These are phyloP conservation scores for Fusarium xyrophilum DNA, from an alignment of 2,329 filamentous ascomycete genomes.

Conservation along the genomic window DNA sequence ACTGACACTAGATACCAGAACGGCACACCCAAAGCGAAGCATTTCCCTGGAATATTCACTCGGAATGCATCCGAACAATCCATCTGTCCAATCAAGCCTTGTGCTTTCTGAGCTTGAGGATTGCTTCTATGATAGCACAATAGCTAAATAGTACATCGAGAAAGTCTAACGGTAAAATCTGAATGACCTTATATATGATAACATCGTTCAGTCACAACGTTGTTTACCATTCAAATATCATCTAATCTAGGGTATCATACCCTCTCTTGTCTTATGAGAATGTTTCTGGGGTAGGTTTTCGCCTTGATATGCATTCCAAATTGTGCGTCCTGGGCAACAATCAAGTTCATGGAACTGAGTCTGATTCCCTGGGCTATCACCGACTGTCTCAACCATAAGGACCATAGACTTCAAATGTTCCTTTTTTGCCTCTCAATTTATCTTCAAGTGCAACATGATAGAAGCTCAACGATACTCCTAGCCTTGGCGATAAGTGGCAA, in stretches of 20 bases:
- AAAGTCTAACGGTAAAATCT: background rate
- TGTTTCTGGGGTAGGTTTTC: background rate
- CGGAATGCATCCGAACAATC: background rate
- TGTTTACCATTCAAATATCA: too few relatives aligned
- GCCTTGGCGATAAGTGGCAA: background rate
- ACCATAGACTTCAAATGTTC: background rate
- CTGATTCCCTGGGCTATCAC: too few relatives aligned
- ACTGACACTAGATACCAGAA: background rate
- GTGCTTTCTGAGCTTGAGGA: background rate
- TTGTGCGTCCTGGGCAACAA: background rate
- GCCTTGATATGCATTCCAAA: background rate
- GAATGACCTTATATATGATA: background rate
- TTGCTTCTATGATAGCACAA: background rate
- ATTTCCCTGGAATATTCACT: background rate
- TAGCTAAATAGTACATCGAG: background rate
- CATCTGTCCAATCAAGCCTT: background rate
- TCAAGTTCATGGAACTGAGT: background rate
- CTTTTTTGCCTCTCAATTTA: too few relatives aligned
- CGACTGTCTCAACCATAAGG: background rate
- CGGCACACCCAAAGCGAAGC: background rate
- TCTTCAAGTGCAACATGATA: background rate
- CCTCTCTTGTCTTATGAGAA: background rate
- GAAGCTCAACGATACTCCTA: background rate
- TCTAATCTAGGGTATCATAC: too few relatives aligned
- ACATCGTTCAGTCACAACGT: background rate